These are phyloP conservation scores for Pezicula rhizophila DNA, from an alignment of 2,329 filamentous ascomycete genomes.

Conservation along the genomic window DNA sequence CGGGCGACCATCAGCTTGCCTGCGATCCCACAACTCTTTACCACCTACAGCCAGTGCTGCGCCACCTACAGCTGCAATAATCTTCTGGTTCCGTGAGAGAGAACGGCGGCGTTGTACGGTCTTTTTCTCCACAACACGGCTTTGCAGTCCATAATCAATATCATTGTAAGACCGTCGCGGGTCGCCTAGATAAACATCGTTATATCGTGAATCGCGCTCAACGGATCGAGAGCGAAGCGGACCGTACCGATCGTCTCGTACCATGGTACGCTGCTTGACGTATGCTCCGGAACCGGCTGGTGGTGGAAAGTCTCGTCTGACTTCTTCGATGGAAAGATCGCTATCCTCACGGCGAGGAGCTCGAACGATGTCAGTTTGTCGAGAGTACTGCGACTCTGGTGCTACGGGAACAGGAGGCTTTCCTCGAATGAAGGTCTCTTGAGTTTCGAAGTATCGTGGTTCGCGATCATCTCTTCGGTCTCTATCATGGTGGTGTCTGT, in stretches of 20 bases:
- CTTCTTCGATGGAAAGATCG: conserved; percentile 71
- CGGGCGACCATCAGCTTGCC: conserved; percentile 42
- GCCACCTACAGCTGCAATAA: conserved; percentile 59
- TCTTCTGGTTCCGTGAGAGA: conserved; percentile 58
- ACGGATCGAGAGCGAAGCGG: conserved; percentile 56
- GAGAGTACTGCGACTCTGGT: conserved; percentile 25
- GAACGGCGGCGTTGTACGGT: conserved; percentile 40
- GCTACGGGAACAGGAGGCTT: conserved; percentile 12
- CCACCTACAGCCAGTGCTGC: conserved; percentile 59
- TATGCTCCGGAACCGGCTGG: conserved; percentile 27
- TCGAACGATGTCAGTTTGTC: conserved; percentile 51
- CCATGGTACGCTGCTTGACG: conserved; percentile 16
- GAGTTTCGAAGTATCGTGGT: conserved; percentile 45
- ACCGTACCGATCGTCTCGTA: conserved; percentile 27
- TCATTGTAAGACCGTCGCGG: conserved; percentile 41
- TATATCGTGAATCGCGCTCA: conserved; percentile 52
- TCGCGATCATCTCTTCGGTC: conserved; percentile 33
- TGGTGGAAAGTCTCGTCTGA: conserved; percentile 78
- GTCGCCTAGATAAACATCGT: conserved; percentile 49
- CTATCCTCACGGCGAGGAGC: conserved; percentile 62
- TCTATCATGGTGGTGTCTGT: conserved; percentile 20
- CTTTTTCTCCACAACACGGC: conserved; percentile 55
- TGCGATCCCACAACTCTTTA: conserved; percentile 61
- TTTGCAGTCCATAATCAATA: conserved; percentile 38
- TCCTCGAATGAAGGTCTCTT: conserved; percentile 27